Evolutionary conservation across 805 yeast genomes (phyloP), one percentile per base, ranked within the genome.

Genomic region (Ogataea paradorogensis): DNA sequence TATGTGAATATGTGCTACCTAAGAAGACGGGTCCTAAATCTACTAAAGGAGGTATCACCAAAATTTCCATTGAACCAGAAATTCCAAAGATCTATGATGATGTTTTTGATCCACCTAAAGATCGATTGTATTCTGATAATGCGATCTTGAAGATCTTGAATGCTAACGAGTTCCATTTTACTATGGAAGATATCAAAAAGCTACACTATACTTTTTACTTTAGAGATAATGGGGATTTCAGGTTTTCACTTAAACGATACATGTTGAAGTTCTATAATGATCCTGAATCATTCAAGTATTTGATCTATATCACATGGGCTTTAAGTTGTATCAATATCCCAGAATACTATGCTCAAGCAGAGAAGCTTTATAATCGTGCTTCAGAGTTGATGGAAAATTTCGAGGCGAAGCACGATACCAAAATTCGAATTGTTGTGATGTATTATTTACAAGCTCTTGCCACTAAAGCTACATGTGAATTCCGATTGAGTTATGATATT

Each of bases 1-100:
- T 36, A 9, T 61, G 66, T 32, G 39, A 50, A 3, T 61, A 61
- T 31, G 28, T 56, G 1, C 41, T 50, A 7, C 65, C 52, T 33
- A 51, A 43, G 33, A 61, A 61, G 40, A 60, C 63, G 8, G 66
- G 66, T 0, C 66, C 66, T 3, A 61, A 61, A 38, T 5, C 20
- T 5, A 5, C 20, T 18, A 18, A 18, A 18, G 20, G 20, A 18
- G 20, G 20, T 18, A 5, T 5, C n/a, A 53, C 49, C 5, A 15
- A 18, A 3, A 10, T 15, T 13, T 2, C 16, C 22, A 3, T 10
- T 22, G 11, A 27, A 14, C 15, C 25, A 8, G 25, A 23, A 4
- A 4, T 5, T 23, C 10, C 10, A 9, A 23, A 23, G 25, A 23
- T 9, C n/a, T 4, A 23, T 11, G 25, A 23, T 11, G 25, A 23